These are phyloP conservation scores for Thymus mandschuricus DNA, from an alignment of 257 asterid genomes.

Conservation along the genomic window DNA sequence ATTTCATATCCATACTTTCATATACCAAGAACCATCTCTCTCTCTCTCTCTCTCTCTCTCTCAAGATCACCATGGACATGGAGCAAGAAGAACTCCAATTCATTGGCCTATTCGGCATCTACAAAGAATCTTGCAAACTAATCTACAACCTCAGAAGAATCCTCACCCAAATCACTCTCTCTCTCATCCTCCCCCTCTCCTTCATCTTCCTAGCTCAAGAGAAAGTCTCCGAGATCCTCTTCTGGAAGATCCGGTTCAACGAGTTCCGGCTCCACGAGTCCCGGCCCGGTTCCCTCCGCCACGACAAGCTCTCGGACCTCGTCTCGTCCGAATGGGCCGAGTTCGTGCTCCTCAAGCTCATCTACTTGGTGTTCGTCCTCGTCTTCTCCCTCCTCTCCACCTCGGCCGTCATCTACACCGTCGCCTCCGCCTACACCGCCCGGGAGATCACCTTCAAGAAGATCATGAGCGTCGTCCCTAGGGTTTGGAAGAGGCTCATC, in stretches of 20 bases:
- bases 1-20: neutral
- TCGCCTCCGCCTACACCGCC: conserved; percentile 54
- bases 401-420: conserved; percentile 63
- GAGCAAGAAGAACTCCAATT: conserved; percentile 73
- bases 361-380: conserved; percentile 44
- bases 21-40: neutral
- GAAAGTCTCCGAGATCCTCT: conserved; percentile 40
- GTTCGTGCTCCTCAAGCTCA: conserved; percentile 37
- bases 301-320: conserved; percentile 30
- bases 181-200: conserved; percentile 65
- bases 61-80: conserved; percentile 48
- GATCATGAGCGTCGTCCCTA: conserved; percentile 63
- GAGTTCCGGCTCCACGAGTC: conserved; percentile 19
- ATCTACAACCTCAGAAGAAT: conserved; percentile 48
- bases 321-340: conserved; percentile 36
- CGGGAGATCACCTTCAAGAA: conserved; percentile 46
- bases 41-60: neutral
- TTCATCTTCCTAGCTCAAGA: conserved; percentile 59
- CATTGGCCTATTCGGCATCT: conserved; percentile 57
- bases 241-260: conserved; percentile 35
- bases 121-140: conserved; percentile 54
- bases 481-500: conserved; percentile 67
- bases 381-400: conserved; percentile 66
- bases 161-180: conserved; percentile 56
- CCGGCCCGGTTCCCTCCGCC: neutral